Conservation (phyloP, 2,329 filamentous ascomycete genomes). For the Phialophora verrucosa region DNA sequence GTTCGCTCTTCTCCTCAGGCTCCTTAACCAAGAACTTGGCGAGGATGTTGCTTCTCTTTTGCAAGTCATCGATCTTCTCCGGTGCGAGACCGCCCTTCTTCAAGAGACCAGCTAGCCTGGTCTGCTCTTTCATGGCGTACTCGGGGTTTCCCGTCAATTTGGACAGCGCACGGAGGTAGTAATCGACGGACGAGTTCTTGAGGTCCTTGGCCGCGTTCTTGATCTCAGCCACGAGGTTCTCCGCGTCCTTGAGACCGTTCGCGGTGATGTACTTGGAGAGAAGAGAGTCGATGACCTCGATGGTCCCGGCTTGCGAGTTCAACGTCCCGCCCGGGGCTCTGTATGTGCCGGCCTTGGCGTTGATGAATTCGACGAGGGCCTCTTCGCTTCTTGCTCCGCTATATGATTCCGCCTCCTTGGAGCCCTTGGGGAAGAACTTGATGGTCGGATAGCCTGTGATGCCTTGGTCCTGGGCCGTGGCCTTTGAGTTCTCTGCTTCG, state of each 20-base stretch:
- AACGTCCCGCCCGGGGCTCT: slow-evolving; percentile 81
- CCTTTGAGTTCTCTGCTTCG: slow-evolving; percentile 84
- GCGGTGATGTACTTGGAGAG: slow-evolving; percentile 73
- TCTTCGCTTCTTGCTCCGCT: slow-evolving; percentile 75
- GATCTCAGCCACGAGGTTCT: slow-evolving; percentile 71
- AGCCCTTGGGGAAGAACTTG: slow-evolving; percentile 93
- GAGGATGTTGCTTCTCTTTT: slow-evolving; percentile 85
- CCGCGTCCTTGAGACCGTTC: slow-evolving; percentile 52
- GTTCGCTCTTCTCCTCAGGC: slow-evolving; percentile 63
- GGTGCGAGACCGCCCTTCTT: slow-evolving; percentile 84
- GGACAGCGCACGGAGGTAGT: slow-evolving; percentile 89
- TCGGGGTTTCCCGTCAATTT: slow-evolving; percentile 79
- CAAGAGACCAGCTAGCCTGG: slow-evolving; percentile 77
- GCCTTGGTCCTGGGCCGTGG: slow-evolving; percentile 74
- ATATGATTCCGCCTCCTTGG: slow-evolving; percentile 73
- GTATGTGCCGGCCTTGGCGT: slow-evolving; percentile 86
- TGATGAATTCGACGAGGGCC: slow-evolving; percentile 79
- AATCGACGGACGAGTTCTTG: slow-evolving; percentile 83
- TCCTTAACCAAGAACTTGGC: slow-evolving; percentile 72
- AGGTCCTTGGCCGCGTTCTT: slow-evolving; percentile 72
- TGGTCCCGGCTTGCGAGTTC: slow-evolving; percentile 77
- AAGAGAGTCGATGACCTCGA: slow-evolving; percentile 76
- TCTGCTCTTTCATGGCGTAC: slow-evolving; percentile 84
- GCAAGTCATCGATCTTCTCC: slow-evolving; percentile 87
- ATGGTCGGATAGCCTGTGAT: slow-evolving; percentile 93